These are phyloP conservation scores for Ceriops decandra DNA, from an alignment of 345 rosid species.

Conservation along the genomic window DNA sequence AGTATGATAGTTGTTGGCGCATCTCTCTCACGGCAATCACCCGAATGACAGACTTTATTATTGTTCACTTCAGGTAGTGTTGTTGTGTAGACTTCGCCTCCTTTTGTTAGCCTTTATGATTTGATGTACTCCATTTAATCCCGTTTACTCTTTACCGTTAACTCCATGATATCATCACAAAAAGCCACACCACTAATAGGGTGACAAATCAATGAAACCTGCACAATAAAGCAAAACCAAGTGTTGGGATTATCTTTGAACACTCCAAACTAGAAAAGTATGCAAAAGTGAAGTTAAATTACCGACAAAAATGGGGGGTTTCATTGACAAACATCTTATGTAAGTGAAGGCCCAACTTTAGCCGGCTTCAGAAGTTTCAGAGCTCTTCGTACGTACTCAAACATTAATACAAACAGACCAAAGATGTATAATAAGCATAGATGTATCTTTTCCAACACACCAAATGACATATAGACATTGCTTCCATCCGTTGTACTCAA, in stretches of 20 bases:
- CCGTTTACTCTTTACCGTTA: not conserved
- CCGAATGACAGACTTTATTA: too few relatives aligned
- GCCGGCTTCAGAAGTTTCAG: slow-evolving; percentile 49
- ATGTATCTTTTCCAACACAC: slow-evolving; percentile 39
- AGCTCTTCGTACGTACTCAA: slow-evolving; percentile 49
- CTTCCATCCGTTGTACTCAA: slow-evolving; percentile 34
- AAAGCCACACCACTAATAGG: not conserved
- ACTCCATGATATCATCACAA: not conserved
- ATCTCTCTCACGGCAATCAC: too few relatives aligned
- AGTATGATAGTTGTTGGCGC: too few relatives aligned
- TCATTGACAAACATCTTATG: slow-evolving; percentile 25
- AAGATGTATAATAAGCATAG: slow-evolving; percentile 47
- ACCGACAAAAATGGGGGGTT: slow-evolving; percentile 5
- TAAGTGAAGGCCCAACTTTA: slow-evolving; percentile 50
- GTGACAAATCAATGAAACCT: slow-evolving; percentile 9
- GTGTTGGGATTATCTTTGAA: not conserved
- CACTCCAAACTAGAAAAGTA: not conserved
- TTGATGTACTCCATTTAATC: not conserved
- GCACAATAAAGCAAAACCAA: slow-evolving; percentile 8
- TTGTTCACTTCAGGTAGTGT: too few relatives aligned
- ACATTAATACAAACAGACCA: slow-evolving; percentile 50
- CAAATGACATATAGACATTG: slow-evolving; percentile 13
- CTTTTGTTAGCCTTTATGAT: too few relatives aligned
- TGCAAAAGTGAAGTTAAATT: not conserved
- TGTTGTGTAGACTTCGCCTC: too few relatives aligned